Conservation (phyloP, 768 basidiomycete genomes). For the Neoboletus subvelutipes region DNA sequence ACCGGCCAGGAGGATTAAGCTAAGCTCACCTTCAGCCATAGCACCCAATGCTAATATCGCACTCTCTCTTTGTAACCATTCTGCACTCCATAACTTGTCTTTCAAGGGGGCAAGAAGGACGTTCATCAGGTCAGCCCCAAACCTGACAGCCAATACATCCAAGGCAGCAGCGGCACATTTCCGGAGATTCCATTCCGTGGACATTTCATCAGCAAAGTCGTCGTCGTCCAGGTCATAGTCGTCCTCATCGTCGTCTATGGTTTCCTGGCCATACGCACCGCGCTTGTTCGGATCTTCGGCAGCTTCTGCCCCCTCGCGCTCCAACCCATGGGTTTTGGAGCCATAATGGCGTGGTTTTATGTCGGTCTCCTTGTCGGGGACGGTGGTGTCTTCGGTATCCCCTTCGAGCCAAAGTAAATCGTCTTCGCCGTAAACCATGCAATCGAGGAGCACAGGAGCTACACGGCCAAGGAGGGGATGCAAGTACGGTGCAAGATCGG, state of each 20-base stretch:
- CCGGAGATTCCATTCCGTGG: slow-evolving; percentile 97
- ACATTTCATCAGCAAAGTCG: slow-evolving; percentile 89
- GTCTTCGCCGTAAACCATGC: slow-evolving; percentile 96
- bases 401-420: slow-evolving; percentile 94
- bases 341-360: slow-evolving; percentile 96
- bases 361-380: slow-evolving; percentile 92
- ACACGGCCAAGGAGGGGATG: slow-evolving; percentile 88
- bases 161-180: slow-evolving; percentile 98
- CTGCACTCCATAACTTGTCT: slow-evolving; percentile 87
- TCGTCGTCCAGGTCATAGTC: slow-evolving; percentile 87
- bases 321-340: slow-evolving; percentile 79
- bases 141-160: slow-evolving; percentile 94
- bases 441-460: slow-evolving; percentile 91
- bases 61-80: slow-evolving; percentile 95
- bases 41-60: slow-evolving; percentile 95
- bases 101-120: slow-evolving; percentile 88
- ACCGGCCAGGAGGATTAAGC: background rate
- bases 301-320: slow-evolving; percentile 55
- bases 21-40: slow-evolving; percentile 88
- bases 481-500: slow-evolving; percentile 78
- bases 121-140: slow-evolving; percentile 84
- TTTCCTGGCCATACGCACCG: slow-evolving; percentile 79
- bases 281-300: slow-evolving; percentile 39
- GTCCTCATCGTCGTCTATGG: slow-evolving; percentile 81
- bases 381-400: slow-evolving; percentile 83